Evolutionary conservation across 2,329 filamentous ascomycete genomes (phyloP), one percentile per base, ranked within the genome.

Genomic region (Acarospora socialis): DNA sequence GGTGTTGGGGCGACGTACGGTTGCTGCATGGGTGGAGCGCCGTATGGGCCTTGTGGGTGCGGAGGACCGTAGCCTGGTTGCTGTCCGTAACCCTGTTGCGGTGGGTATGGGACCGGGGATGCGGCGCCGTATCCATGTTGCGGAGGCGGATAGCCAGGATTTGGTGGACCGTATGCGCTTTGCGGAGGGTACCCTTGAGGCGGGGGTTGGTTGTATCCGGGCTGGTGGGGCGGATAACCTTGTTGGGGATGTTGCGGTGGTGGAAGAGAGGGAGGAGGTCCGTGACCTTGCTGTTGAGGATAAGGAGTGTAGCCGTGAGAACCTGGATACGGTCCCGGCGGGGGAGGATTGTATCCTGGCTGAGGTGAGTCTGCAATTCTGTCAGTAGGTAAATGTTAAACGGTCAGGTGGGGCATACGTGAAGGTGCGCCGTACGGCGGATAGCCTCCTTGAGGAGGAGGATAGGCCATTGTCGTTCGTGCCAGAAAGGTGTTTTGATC

Each of bases 1-100:
- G 70, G 67, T 1, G 76, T 72, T 7, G 77, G 35, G 18, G 48
- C 46, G 30, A 49, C 51, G 35, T 56, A 55, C 4, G 42, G 34
- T 42, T 37, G 49, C 36, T 38, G 52, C 33, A 42, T 51, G 42
- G 47, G 56, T 17, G 56, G 60, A 3, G 60, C 60, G 21, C 55
- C 57, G 25, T 58, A 57, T 17, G 52, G 50, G 10, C 36, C 43
- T 24, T 41, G 32, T 12, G 44, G 48, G 15, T 46, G 46, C 16
- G 46, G 17, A 16, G 20, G 43, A 13, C 46, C 46, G 31, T 52
- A 51, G 19, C 28, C 29, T 7, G 14, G 52, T 50, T 13, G 56
- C 56, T 3, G 52, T 52, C 50, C 50, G 35, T 57, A 54, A 21
- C 52, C 46, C 26, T 48, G 49, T 34, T 52, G 55, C 3, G 56